These are phyloP conservation scores for Anastatica hierochuntica DNA, from an alignment of 345 rosid genomes.

Conservation along the genomic window DNA sequence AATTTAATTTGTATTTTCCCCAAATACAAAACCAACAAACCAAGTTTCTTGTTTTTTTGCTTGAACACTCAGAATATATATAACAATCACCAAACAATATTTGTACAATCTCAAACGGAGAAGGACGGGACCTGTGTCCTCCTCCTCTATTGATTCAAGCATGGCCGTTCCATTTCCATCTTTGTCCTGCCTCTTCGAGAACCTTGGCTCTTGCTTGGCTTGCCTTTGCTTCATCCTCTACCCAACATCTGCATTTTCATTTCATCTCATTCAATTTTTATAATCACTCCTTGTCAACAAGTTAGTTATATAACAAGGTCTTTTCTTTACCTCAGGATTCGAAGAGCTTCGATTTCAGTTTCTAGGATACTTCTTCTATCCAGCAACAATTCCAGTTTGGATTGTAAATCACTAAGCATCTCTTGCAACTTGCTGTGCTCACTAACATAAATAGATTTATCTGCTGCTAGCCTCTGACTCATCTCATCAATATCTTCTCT, in stretches of 20 bases:
- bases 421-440: conserved; percentile 43
- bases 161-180: conserved; percentile 78
- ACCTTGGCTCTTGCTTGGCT: conserved; percentile 81
- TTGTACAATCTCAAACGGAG: no score
- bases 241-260: conserved; percentile 61
- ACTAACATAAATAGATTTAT: conserved; percentile 34
- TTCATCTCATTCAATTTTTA: not conserved
- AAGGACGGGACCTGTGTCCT: not conserved
- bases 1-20: not conserved
- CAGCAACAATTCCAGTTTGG: conserved; percentile 40
- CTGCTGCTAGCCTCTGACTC: conserved; percentile 56
- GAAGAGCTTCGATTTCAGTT: conserved; percentile 74
- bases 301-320: no score
- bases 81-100: no score
- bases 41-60: not conserved
- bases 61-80: not conserved
- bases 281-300: no score
- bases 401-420: conserved; percentile 32
- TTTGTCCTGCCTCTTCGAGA: conserved; percentile 68
- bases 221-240: conserved; percentile 88
- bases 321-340: conserved; percentile 57
- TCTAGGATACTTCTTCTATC: conserved; percentile 60
- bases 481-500: conserved; percentile 63
- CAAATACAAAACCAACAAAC: not conserved
- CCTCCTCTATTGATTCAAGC: conserved; percentile 15